Conservation (phyloP, 1,284 basidiomycete genomes). For the Phylloboletellus chloephorus region DNA sequence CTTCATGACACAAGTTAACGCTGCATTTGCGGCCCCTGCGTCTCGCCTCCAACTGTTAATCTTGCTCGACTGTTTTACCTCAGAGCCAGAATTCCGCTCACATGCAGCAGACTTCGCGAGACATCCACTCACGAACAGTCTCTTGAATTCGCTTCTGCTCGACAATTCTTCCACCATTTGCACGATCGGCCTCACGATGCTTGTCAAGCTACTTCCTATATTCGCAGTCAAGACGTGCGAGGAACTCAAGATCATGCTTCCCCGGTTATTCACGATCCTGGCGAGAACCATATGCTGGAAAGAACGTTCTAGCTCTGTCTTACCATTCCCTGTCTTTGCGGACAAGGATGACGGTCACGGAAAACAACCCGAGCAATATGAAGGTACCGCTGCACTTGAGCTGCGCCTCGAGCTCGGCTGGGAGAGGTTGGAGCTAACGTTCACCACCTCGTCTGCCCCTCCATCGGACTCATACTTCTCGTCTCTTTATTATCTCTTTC, state of each 20-base stretch:
- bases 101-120: conserved; percentile 49
- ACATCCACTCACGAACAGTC: conserved; percentile 56
- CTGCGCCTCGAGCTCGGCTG: conserved; percentile 55
- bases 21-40: conserved; percentile 52
- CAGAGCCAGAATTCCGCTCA: conserved; percentile 46
- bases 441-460: conserved; percentile 49
- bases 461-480: conserved; percentile 65
- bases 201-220: conserved; percentile 68
- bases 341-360: conserved; percentile 35
- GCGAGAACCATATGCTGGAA: conserved; percentile 70
- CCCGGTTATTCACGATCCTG: conserved; percentile 58
- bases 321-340: conserved; percentile 25
- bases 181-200: conserved; percentile 53
- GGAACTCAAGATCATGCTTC: conserved; percentile 52
- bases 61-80: conserved; percentile 56
- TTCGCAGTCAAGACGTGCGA: conserved; percentile 59
- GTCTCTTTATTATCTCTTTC: conserved; percentile 82
- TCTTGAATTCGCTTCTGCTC: conserved; percentile 59
- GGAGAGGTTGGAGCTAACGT: conserved; percentile 57
- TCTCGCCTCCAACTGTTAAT: conserved; percentile 64
- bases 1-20: conserved; percentile 58
- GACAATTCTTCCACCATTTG: conserved; percentile 70
- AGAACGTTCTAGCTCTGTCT: conserved; percentile 37
- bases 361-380: conserved; percentile 30
- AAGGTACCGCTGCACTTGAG: conserved; percentile 27